phyloP scores from a whole-genome alignment of 2,329 filamentous ascomycete genomes.

The Paraphaeosphaeria minitans region DNA sequence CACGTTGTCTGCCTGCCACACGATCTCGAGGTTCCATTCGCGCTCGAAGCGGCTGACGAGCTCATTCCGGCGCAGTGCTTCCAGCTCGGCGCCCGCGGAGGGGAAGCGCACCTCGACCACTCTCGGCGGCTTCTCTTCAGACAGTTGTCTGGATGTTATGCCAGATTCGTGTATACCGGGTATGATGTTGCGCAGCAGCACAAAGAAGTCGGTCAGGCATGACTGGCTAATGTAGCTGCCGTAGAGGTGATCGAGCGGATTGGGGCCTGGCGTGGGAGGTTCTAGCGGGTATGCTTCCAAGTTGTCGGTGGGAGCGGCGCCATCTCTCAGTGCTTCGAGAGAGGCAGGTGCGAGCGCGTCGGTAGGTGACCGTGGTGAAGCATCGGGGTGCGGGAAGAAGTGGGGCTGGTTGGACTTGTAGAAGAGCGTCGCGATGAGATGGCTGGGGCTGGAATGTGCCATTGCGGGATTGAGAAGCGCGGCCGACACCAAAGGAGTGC shows the following conservation, averaged over 20 bases:
- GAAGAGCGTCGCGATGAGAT: constrained; percentile 47
- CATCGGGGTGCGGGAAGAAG: constrained; percentile 55
- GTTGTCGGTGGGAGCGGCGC: constrained; percentile 57
- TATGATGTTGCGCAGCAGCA: constrained; percentile 56
- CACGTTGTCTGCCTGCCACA: constrained; percentile 73
- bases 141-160: constrained; percentile 59
- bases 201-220: constrained; percentile 62
- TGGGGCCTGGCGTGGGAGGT: constrained; percentile 59
- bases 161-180: constrained; percentile 56
- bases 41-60: constrained; percentile 80
- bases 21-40: constrained; percentile 87
- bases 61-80: constrained; percentile 78
- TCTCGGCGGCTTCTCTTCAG: constrained; percentile 62
- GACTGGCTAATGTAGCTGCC: constrained; percentile 60
- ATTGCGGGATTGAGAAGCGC: constrained; percentile 1
- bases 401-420: constrained; percentile 42
- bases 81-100: constrained; percentile 61
- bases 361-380: constrained; percentile 44
- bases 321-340: constrained; percentile 46
- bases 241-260: constrained; percentile 61
- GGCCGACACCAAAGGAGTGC: not conserved
- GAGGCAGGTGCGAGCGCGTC: constrained; percentile 40
- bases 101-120: constrained; percentile 71
- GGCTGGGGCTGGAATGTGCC: constrained; percentile 24
- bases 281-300: constrained; percentile 60